phyloP scores from a whole-genome alignment of 108 stramenopile genomes.

The Nitzschia inconspicua region DNA sequence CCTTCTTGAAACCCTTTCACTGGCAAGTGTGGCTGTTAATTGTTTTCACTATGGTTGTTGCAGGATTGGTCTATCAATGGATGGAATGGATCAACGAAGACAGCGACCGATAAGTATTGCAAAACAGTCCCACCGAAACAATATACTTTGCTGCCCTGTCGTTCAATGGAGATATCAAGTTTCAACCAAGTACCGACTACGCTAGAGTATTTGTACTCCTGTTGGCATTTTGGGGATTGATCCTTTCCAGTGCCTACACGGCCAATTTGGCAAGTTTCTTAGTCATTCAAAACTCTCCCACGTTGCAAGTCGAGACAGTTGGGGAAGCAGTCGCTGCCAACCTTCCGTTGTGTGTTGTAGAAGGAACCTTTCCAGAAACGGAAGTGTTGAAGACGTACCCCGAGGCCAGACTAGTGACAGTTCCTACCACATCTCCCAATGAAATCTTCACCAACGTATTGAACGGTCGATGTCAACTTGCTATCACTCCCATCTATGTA shows the following conservation, averaged over 20 bases:
- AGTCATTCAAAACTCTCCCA: constrained; percentile 5
- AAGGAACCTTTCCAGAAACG: neutral
- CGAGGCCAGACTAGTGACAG: constrained; percentile 6
- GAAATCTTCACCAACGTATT: constrained; percentile 18
- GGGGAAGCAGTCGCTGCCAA: constrained; percentile 10
- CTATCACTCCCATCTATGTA: neutral
- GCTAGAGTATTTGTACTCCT: constrained; percentile 16
- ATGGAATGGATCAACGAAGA: constrained; percentile 20
- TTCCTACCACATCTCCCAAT: neutral
- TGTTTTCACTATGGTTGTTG: constrained; percentile 17
- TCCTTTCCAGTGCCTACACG: constrained; percentile 33
- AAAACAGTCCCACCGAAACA: neutral
- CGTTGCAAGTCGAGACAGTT: constrained; percentile 16
- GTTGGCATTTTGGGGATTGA: constrained; percentile 34
- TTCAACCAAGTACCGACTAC: constrained; percentile 6
- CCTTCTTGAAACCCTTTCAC: constrained; percentile 23
- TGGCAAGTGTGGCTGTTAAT: constrained; percentile 24
- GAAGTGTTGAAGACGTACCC: constrained; percentile 17
- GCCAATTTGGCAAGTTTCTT: constrained; percentile 39
- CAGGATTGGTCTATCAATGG: constrained; percentile 17
- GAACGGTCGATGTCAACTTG: constrained; percentile 21
- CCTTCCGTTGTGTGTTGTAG: constrained; percentile 18
- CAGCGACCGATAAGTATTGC: neutral
- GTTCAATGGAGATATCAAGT: constrained; percentile 14
- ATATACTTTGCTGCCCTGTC: constrained; percentile 12